Conservation (phyloP, 768 basidiomycete species). For the Naematelia aurantialba region DNA sequence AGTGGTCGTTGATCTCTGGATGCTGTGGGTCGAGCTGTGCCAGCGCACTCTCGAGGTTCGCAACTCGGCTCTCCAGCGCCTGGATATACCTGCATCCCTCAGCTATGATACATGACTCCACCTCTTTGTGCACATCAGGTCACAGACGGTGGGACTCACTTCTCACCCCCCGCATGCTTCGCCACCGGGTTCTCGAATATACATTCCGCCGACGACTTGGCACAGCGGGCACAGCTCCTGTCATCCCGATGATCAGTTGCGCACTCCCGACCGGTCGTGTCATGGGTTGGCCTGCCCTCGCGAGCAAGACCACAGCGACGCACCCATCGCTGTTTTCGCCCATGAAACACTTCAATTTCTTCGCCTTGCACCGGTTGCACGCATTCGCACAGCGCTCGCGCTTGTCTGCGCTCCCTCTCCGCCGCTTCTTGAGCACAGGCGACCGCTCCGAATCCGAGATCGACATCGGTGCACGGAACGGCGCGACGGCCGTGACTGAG, state of each 20-base stretch:
- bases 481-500: neutral
- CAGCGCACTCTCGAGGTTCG: slow-evolving; percentile 16
- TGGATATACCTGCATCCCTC: slow-evolving; percentile 7
- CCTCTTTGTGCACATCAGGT: neutral
- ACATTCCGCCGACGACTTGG: neutral
- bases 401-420: neutral
- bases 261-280: neutral
- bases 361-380: slow-evolving; percentile 18
- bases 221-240: neutral
- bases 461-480: neutral
- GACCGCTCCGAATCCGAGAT: neutral
- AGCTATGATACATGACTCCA: no score
- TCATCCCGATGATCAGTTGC: neutral
- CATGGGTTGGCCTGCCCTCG: no score
- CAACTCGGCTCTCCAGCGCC: slow-evolving; percentile 12
- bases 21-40: slow-evolving; percentile 11
- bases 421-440: slow-evolving; percentile 1
- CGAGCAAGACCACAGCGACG: neutral
- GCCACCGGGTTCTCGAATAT: neutral
- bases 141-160: neutral
- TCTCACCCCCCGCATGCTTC: neutral
- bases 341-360: slow-evolving; percentile 20
- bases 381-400: slow-evolving; percentile 17
- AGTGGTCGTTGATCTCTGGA: slow-evolving; percentile 16
- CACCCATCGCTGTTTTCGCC: slow-evolving; percentile 3